Evolutionary conservation across 2,329 filamentous ascomycete species (phyloP).

Genomic region (Aureobasidium zeae): DNA sequence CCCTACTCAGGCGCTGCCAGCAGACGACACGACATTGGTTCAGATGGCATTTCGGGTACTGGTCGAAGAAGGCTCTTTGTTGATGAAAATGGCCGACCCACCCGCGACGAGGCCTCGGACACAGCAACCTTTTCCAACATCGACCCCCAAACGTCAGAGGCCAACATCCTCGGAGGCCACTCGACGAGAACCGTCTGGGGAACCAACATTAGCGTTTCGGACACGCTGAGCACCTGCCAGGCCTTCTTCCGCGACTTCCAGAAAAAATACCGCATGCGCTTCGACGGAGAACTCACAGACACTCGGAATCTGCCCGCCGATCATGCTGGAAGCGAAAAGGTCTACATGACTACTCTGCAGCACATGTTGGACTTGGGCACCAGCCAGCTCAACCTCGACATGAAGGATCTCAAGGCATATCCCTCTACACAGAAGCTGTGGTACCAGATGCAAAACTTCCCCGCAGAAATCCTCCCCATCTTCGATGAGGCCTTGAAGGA

Average conservation of each 20-base stretch:
- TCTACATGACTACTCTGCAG: conserved; percentile 77
- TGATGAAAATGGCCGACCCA: conserved; percentile 54
- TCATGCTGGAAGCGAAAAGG: conserved; percentile 63
- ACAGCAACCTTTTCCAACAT: conserved; percentile 56
- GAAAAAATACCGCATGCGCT: conserved; percentile 86
- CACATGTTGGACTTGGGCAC: conserved; percentile 85
- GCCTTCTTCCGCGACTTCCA: conserved; percentile 90
- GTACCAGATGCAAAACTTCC: conserved; percentile 90
- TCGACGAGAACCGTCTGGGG: conserved; percentile 88
- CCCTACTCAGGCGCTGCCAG: conserved; percentile 47
- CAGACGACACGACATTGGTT: conserved; percentile 78
- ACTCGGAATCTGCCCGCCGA: conserved; percentile 56
- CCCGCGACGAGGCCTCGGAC: conserved; percentile 45
- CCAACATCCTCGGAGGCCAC: conserved; percentile 72
- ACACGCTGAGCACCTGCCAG: conserved; percentile 79
- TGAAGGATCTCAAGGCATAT: conserved; percentile 82
- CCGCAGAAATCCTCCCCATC: conserved; percentile 88
- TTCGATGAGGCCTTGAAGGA: conserved; percentile 96
- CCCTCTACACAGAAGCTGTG: conserved; percentile 87
- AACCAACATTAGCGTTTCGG: conserved; percentile 88
- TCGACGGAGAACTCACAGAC: conserved; percentile 70
- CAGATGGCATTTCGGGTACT: conserved; percentile 55
- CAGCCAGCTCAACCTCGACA: conserved; percentile 76
- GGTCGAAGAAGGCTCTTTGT: conserved; percentile 51
- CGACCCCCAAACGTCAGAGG: conserved; percentile 83